Evolutionary conservation across 2,329 filamentous ascomycete species (phyloP), one percentile per base, ranked within the genome.

Genomic region (Ceratocystis albifundus): DNA sequence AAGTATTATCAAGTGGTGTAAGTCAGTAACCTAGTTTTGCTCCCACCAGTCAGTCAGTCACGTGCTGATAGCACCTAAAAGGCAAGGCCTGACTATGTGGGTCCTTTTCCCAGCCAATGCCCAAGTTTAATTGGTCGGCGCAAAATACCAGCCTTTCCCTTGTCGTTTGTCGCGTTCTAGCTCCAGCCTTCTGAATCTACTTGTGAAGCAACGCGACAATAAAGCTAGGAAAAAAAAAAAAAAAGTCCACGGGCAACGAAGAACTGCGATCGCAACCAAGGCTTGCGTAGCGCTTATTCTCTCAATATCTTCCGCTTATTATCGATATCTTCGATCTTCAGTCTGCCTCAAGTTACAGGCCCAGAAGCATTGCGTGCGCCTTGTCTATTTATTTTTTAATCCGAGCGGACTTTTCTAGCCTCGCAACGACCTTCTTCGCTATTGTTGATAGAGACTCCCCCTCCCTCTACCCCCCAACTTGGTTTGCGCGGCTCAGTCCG

Each of bases 131-230:
- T 67, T 67, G 66, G 66, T 46, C 45, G 57, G 62, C 62, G 66
- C 66, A 67, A 62, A 61, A 12, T 53, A 62, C 48, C 66, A 67
- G 66, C 66, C 66, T 67, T 65, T 65, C 66, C 50, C 55, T 45
- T 30, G 28, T 61, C 62, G 25, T 57, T 65, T 65, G 66, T 67
- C 66, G 66, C 66, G 66, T 67, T 67, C 41, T 10, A 17, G 50
- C 25, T 36, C 62, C 50, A 63, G 61, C 66, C 62, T 67, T 67
- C 36, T 66, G 25, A 25, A 48, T 67, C 61, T 64, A 25, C 44
- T 28, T 17, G 3, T 32, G 20, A 22, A 61, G 62, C 32, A 62
- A 65, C 65, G 65, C 65, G 65, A 66, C 46, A 25, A 59, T 15
- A 59, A 41, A 62, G 65, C 44, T 63, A 3, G 22, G 61, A 63